phyloP scores from a whole-genome alignment of 805 yeast species.

The Candida wancherniae region DNA sequence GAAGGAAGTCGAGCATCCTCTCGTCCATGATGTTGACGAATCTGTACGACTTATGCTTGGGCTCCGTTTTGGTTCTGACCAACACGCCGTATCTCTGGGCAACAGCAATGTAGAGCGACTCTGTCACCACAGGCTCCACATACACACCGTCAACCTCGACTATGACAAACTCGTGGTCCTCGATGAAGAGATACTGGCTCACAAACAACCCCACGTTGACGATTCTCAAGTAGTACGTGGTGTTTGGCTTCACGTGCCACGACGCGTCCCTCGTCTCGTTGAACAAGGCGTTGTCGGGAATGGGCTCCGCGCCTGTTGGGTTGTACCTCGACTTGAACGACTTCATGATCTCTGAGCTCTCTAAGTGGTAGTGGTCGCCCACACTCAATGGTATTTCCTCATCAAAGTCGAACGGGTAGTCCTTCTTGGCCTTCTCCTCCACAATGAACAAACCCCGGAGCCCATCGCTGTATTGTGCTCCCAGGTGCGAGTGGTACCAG shows the following conservation, averaged over 20 bases:
- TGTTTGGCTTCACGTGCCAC: slow-evolving; percentile 51
- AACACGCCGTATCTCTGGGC: slow-evolving; percentile 80
- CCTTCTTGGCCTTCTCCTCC: slow-evolving; percentile 43
- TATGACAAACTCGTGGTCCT: slow-evolving; percentile 37
- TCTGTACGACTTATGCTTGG: slow-evolving; percentile 31
- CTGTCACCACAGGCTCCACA: slow-evolving; percentile 53
- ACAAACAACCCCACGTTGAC: slow-evolving; percentile 69
- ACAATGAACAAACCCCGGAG: slow-evolving; percentile 64
- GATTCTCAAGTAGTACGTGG: slow-evolving; percentile 60
- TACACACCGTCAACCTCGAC: slow-evolving; percentile 48
- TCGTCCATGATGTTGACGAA: slow-evolving; percentile 59
- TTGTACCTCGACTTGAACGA: slow-evolving; percentile 59
- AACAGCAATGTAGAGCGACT: slow-evolving; percentile 59
- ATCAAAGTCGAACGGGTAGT: slow-evolving; percentile 54
- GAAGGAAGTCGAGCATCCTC: slow-evolving; percentile 67
- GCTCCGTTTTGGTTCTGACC: slow-evolving; percentile 55
- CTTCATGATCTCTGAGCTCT: slow-evolving; percentile 41
- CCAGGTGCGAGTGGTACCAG: slow-evolving; percentile 82
- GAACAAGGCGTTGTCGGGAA: slow-evolving; percentile 61
- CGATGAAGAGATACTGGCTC: slow-evolving; percentile 48
- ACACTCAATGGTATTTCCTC: slow-evolving; percentile 55
- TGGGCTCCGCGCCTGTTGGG: slow-evolving; percentile 84
- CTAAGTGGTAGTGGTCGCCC: slow-evolving; percentile 61
- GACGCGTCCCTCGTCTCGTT: slow-evolving; percentile 60
- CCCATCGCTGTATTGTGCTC: slow-evolving; percentile 76